Evolutionary conservation across 257 asterid species (phyloP).

Genomic region (Nicotiana otophora): DNA sequence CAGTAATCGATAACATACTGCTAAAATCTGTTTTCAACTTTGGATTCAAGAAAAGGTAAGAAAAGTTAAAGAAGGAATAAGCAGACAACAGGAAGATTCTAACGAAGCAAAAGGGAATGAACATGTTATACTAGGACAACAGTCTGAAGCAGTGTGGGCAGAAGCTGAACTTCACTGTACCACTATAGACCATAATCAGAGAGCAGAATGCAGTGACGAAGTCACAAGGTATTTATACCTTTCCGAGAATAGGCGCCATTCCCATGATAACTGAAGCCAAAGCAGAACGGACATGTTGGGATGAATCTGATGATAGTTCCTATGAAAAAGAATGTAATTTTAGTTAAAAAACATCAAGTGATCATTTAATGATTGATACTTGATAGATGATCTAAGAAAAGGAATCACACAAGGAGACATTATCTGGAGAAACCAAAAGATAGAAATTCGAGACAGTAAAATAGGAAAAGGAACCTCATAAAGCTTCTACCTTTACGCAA

Average conservation of each 20-base stretch:
- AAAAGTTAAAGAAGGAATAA: background rate
- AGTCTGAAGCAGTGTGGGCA: background rate
- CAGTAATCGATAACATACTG: background rate
- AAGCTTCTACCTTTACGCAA: constrained; percentile 31
- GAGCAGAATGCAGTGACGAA: background rate
- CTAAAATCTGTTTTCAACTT: background rate
- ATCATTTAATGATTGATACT: background rate
- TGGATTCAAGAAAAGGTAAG: constrained; percentile 1
- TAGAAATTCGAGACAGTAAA: background rate
- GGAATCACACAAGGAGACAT: background rate
- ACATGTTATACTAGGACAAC: constrained; percentile 2
- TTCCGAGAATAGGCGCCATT: constrained; percentile 38
- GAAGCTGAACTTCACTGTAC: background rate
- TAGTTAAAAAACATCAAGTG: background rate
- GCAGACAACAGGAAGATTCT: background rate
- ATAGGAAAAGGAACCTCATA: background rate
- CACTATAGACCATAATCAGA: background rate
- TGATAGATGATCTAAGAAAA: background rate
- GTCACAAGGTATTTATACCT: constrained; percentile 18
- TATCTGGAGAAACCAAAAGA: background rate
- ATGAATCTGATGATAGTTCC: constrained; percentile 40
- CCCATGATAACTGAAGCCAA: constrained; percentile 48
- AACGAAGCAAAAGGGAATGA: background rate
- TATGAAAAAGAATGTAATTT: background rate
- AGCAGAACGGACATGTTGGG: constrained; percentile 45